Conservation (phyloP, 2,329 filamentous ascomycete genomes). For the Rutstroemia sp. region DNA sequence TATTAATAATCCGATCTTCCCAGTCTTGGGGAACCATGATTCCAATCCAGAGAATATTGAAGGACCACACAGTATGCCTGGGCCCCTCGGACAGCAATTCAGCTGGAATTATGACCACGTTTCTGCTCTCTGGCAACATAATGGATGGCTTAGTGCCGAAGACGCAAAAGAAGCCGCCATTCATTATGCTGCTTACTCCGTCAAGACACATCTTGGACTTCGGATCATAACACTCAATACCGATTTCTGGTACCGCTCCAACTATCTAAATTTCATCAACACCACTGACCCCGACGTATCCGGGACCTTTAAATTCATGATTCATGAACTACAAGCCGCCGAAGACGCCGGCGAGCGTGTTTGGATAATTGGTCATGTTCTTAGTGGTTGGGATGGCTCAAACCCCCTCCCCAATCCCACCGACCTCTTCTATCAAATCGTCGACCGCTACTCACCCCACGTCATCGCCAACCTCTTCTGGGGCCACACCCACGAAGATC, state of each 20-base stretch:
- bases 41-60: slow-evolving; percentile 46
- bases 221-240: slow-evolving; percentile 46
- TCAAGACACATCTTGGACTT: slow-evolving; percentile 45
- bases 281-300: slow-evolving; percentile 42
- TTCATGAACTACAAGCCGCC: slow-evolving; percentile 43
- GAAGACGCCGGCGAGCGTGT: slow-evolving; percentile 44
- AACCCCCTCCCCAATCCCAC: slow-evolving; percentile 47
- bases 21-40: slow-evolving; percentile 51
- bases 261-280: slow-evolving; percentile 45
- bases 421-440: slow-evolving; percentile 46
- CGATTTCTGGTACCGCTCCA: slow-evolving; percentile 40
- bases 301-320: slow-evolving; percentile 41
- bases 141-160: slow-evolving; percentile 43
- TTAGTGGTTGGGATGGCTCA: slow-evolving; percentile 47
- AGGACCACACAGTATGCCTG: slow-evolving; percentile 44
- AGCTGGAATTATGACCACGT: slow-evolving; percentile 53
- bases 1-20: slow-evolving; percentile 47
- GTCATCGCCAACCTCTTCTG: slow-evolving; percentile 48
- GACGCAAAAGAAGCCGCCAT: slow-evolving; percentile 39
- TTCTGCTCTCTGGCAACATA: slow-evolving; percentile 46
- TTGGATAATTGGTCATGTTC: slow-evolving; percentile 47
- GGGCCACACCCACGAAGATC: slow-evolving; percentile 48
- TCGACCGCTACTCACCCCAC: slow-evolving; percentile 46
- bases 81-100: slow-evolving; percentile 44
- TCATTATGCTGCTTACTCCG: slow-evolving; percentile 49